These are phyloP conservation scores for Daldinia childiae DNA, from an alignment of 495 filamentous ascomycete genomes.

Conservation along the genomic window DNA sequence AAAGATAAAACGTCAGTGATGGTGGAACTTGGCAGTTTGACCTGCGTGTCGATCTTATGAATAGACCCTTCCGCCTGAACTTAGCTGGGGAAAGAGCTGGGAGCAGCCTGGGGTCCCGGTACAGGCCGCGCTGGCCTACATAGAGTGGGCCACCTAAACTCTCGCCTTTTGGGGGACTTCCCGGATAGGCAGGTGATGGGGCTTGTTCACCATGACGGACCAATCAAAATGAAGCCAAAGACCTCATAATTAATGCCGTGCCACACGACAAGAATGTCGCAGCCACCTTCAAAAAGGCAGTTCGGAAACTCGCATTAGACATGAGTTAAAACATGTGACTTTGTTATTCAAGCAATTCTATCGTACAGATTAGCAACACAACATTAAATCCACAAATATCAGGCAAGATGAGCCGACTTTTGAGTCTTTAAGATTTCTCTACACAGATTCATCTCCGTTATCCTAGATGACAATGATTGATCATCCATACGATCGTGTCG, in stretches of 20 bases:
- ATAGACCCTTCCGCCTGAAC: background rate
- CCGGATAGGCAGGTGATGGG: conserved; percentile 2
- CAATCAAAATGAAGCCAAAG: background rate
- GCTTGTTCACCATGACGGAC: background rate
- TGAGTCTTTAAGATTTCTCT: background rate
- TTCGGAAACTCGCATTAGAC: conserved; percentile 3
- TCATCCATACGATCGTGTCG: background rate
- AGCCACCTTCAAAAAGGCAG: conserved; percentile 10
- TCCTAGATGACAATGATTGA: background rate
- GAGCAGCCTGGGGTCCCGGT: background rate
- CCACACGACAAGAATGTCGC: background rate
- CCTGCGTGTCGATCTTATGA: conserved; percentile 1
- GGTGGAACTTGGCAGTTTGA: conserved; percentile 7
- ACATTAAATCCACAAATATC: background rate
- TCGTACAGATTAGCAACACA: background rate
- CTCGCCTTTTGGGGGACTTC: conserved; percentile 3
- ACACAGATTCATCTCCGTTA: background rate
- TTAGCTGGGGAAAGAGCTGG: background rate
- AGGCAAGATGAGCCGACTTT: background rate
- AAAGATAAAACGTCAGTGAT: background rate
- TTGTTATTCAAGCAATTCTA: background rate
- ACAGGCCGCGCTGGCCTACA: background rate
- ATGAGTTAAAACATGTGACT: background rate
- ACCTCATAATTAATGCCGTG: background rate
- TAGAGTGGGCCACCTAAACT: background rate